phyloP scores from a whole-genome alignment of 2,329 filamentous ascomycete species.

The Mycocentrospora acerina region DNA sequence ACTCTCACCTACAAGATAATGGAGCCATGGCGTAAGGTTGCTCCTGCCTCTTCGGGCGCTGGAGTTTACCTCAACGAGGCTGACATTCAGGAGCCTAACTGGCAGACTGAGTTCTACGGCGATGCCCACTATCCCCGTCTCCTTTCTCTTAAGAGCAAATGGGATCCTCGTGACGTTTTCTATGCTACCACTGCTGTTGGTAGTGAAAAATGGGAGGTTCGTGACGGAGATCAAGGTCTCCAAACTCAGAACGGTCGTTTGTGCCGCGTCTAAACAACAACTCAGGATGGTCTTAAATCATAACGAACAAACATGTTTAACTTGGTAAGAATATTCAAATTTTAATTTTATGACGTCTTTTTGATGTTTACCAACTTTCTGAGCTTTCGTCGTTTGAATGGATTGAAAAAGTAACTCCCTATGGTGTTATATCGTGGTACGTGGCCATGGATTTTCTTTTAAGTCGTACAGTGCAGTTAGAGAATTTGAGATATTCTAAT shows the following conservation, averaged over 20 bases:
- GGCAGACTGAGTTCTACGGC: constrained; percentile 32
- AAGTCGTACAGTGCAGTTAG: no score
- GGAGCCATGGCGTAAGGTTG: constrained; percentile 16
- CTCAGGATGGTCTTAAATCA: no score
- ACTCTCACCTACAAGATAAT: constrained; percentile 19
- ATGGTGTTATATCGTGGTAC: no score
- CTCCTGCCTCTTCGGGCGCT: constrained; percentile 21
- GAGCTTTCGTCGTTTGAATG: no score
- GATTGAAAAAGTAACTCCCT: no score
- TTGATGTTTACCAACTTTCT: no score
- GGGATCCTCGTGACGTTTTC: constrained; percentile 30
- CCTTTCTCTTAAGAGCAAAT: constrained; percentile 24
- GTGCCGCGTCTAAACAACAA: constrained; percentile 9
- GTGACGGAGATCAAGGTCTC: constrained; percentile 18
- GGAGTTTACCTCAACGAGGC: constrained; percentile 34
- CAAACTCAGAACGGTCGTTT: constrained; percentile 28
- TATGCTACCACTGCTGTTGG: constrained; percentile 26
- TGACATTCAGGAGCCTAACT: constrained; percentile 25
- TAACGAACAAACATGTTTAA: no score
- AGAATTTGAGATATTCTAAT: no score
- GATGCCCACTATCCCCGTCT: constrained; percentile 25
- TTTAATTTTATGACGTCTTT: no score
- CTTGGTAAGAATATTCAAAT: no score
- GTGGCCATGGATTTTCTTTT: no score
- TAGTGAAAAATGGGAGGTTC: constrained; percentile 26